phyloP scores from a whole-genome alignment of 164 flowering plant species.

The Chimonanthus salicifolius region DNA sequence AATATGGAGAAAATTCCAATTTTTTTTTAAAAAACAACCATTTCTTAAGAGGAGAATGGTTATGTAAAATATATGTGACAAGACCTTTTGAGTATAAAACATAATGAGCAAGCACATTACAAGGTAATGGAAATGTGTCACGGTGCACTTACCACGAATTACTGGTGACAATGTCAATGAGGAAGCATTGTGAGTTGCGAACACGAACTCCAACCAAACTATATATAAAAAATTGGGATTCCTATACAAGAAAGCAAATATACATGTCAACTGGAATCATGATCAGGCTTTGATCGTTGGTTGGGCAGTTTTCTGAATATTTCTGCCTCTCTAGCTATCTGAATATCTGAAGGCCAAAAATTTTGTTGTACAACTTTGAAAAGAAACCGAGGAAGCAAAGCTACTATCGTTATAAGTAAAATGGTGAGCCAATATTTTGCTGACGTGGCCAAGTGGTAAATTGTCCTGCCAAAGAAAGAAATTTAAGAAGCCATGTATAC shows the following conservation, averaged over 20 bases:
- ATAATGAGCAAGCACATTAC: too few relatives aligned
- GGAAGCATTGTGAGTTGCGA: too few relatives aligned
- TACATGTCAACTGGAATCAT: slow-evolving; percentile 37
- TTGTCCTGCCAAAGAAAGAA: slow-evolving; percentile 55
- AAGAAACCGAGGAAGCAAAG: slow-evolving; percentile 81
- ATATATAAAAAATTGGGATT: slow-evolving; percentile 8
- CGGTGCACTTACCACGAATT: too few relatives aligned
- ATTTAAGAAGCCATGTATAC: not conserved
- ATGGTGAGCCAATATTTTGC: slow-evolving; percentile 74
- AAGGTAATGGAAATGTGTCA: too few relatives aligned
- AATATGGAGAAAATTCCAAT: too few relatives aligned
- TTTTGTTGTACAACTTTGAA: slow-evolving; percentile 50
- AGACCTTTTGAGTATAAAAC: too few relatives aligned
- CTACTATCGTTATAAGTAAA: slow-evolving; percentile 50
- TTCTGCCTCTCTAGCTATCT: slow-evolving; percentile 91
- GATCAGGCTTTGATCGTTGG: slow-evolving; percentile 29
- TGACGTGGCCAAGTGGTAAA: slow-evolving; percentile 58
- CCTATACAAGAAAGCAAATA: slow-evolving; percentile 13
- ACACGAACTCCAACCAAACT: slow-evolving; percentile 16
- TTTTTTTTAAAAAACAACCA: too few relatives aligned
- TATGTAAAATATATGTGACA: too few relatives aligned
- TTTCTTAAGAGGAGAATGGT: too few relatives aligned
- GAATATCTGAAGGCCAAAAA: slow-evolving; percentile 85
- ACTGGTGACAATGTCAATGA: too few relatives aligned
- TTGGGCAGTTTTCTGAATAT: slow-evolving; percentile 35